phyloP scores from a whole-genome alignment of 495 filamentous ascomycete genomes.

The Tuber indicum region DNA sequence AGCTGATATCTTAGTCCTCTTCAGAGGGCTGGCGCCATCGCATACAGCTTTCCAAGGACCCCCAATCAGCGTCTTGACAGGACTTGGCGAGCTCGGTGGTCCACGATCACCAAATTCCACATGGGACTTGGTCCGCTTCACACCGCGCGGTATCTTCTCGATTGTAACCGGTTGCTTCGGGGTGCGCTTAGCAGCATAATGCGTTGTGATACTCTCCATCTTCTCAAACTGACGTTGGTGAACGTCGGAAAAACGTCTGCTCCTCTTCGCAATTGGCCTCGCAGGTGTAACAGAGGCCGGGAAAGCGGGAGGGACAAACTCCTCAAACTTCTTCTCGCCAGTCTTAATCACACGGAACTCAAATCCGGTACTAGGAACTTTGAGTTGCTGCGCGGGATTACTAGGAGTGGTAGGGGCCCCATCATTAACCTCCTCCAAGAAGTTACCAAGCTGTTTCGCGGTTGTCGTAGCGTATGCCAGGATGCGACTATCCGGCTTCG shows the following conservation, averaged over 20 bases:
- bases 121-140: conserved; percentile 35
- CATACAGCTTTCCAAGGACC: conserved; percentile 13
- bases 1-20: conserved; percentile 33
- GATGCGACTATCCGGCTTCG: conserved; percentile 22
- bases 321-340: not conserved
- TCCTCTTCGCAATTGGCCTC: conserved; percentile 9
- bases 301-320: conserved; percentile 1
- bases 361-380: not conserved
- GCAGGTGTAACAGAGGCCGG: conserved; percentile 9
- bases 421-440: not conserved
- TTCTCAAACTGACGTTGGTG: conserved; percentile 36
- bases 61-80: conserved; percentile 15
- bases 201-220: conserved; percentile 39
- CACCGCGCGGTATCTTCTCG: conserved; percentile 34
- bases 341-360: not conserved
- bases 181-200: conserved; percentile 38
- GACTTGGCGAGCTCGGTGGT: conserved; percentile 22
- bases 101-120: conserved; percentile 29
- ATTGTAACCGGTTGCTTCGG: conserved; percentile 34
- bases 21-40: conserved; percentile 19
- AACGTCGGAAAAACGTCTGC: conserved; percentile 32
- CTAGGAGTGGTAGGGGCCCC: conserved; percentile 7
- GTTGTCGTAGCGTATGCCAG: conserved; percentile 5
- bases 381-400: conserved; percentile 1
- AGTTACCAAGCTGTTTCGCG: conserved; percentile 4